Evolutionary conservation across 371 early-diverging fungal species (phyloP), one percentile per base, ranked within the genome.

Genomic region (Mortierella sp.): DNA sequence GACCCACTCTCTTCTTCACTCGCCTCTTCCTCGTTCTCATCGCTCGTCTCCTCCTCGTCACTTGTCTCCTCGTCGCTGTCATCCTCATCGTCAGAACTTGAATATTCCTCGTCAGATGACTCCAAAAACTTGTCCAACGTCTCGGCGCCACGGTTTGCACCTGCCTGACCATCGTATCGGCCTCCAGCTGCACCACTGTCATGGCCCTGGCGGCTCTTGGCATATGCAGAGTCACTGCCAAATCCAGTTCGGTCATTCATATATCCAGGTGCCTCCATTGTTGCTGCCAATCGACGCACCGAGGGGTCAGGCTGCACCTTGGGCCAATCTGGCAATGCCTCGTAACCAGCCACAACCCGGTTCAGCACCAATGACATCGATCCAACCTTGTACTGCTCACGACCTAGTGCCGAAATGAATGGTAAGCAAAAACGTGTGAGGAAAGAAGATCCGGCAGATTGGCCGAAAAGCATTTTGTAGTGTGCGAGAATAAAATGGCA

Each of bases 311-410:
- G 95, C 69, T 92, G 91, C 14, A 88, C 91, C 21, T 90, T 79
- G 1, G 98, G 95, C 94, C 97, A 98, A 69, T 95, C 94, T 6
- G 97, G 95, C 69, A 98, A 88, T 13, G 95, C 91, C 55, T 92
- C 92, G 85, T 98, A 98, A 6, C 95, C 97, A 13, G 90, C 89
- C 50, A 96, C 88, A 4, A 91, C 80, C n/a, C 93, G 92, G 77
- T 93, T 92, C 70, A 97, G 86, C 13, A 95, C 88, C 78, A 97
- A 91, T 0, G 98, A 96, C 79, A 98, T 89, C 37, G 97, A 95
- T 5, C 95, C 97, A 44, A 97, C 86, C 43, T 92, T 95, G 87
- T 91, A 98, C 10, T 90, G 89, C 14, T 91, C 87, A 11, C 89
- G 90, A n/a, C 86, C 93, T 93, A 81, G 43, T 43, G 34, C 26